Conservation (phyloP, 2,329 filamentous ascomycete genomes). For the Aureobasidium sp. region DNA sequence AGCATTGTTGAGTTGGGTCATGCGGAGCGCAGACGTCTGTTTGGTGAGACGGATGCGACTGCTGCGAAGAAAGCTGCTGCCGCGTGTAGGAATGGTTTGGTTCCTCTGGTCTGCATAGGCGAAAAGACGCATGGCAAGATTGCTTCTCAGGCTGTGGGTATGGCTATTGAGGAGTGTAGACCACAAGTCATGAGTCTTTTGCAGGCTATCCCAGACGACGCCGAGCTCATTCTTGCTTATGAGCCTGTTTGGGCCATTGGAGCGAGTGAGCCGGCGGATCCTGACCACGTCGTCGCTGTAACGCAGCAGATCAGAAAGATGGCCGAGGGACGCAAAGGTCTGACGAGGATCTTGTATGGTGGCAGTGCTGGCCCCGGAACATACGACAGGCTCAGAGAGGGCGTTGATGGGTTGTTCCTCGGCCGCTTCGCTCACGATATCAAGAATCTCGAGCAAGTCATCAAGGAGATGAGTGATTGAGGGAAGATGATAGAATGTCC, state of each 20-base stretch:
- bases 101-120: conserved; percentile 74
- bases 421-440: conserved; percentile 77
- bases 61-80: conserved; percentile 65
- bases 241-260: conserved; percentile 90
- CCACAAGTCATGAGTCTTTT: conserved; percentile 60
- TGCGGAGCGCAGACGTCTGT: conserved; percentile 66
- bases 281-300: conserved; percentile 66
- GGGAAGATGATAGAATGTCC: background rate
- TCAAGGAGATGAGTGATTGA: conserved; percentile 57
- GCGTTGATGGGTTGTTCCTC: conserved; percentile 73
- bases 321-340: conserved; percentile 46
- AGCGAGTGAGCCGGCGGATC: conserved; percentile 60
- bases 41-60: conserved; percentile 65
- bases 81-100: conserved; percentile 59
- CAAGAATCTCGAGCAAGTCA: conserved; percentile 62
- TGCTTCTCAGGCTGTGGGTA: conserved; percentile 45
- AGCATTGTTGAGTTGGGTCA: conserved; percentile 73
- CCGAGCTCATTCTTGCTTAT: conserved; percentile 72
- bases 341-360: conserved; percentile 69
- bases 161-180: conserved; percentile 59
- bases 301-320: conserved; percentile 57
- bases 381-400: conserved; percentile 59
- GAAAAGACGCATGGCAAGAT: conserved; percentile 50
- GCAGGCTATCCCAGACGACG: conserved; percentile 50
- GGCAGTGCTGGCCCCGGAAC: conserved; percentile 76